Conservation (phyloP, 352 stramenopile genomes). For the Halophytophthora batemanensis region DNA sequence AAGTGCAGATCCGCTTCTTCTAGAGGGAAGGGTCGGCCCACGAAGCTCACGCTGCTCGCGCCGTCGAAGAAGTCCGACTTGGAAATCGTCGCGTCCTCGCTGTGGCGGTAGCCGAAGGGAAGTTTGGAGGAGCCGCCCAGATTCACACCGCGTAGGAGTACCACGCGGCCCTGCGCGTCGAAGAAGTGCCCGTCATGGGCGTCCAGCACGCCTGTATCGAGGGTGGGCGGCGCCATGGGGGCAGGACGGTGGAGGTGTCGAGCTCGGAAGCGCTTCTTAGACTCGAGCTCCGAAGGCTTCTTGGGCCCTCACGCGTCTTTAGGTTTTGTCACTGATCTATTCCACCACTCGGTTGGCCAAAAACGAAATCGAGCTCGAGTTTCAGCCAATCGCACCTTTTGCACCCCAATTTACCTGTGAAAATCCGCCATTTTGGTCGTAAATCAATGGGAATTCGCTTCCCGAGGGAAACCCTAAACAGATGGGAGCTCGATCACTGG, state of each 20-base stretch:
- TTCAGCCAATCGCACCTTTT: no score
- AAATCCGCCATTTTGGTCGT: no score
- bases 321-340: no score
- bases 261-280: no score
- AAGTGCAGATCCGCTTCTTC: slow-evolving; percentile 80
- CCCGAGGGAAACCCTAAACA: no score
- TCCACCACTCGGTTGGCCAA: no score
- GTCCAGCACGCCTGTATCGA: slow-evolving; percentile 22
- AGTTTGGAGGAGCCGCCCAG: slow-evolving; percentile 88
- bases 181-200: slow-evolving; percentile 77
- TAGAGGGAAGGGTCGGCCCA: slow-evolving; percentile 84
- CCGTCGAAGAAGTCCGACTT: slow-evolving; percentile 50
- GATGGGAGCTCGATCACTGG: no score
- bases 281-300: no score
- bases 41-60: slow-evolving; percentile 45
- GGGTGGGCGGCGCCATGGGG: slow-evolving; percentile 16
- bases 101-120: slow-evolving; percentile 54
- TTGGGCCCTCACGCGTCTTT: no score
- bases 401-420: no score
- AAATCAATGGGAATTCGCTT: no score
- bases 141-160: slow-evolving; percentile 86
- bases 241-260: slow-evolving; percentile 3
- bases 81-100: slow-evolving; percentile 24
- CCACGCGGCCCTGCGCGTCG: slow-evolving; percentile 70
- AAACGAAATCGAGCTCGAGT: no score